Evolutionary conservation across 202 grass and related monocot species (phyloP).

Genomic region (Alloteropsis angusta): DNA sequence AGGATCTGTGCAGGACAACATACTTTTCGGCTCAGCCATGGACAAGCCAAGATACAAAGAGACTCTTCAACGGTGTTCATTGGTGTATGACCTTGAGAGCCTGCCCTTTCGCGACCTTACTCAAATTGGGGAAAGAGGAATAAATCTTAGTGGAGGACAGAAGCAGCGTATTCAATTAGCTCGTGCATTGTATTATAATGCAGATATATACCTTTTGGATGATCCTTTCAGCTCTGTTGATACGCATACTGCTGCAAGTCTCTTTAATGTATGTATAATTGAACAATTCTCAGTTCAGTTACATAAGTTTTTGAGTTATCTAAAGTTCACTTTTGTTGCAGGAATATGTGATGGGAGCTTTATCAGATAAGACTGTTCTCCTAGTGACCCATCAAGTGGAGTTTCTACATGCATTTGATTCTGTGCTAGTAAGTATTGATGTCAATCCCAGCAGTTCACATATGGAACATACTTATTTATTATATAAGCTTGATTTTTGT

Average conservation of each 20-base stretch:
- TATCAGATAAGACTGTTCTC: conserved; percentile 66
- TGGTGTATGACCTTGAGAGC: conserved; percentile 66
- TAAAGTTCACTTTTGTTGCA: conserved; percentile 20
- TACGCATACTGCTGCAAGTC: conserved; percentile 69
- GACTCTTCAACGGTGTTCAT: conserved; percentile 55
- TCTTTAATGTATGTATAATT: conserved; percentile 58
- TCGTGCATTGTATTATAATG: conserved; percentile 72
- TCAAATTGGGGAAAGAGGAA: conserved; percentile 86
- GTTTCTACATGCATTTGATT: conserved; percentile 69
- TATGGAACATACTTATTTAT: neutral
- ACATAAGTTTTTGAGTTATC: neutral
- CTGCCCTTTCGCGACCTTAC: conserved; percentile 64
- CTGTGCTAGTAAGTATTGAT: conserved; percentile 39
- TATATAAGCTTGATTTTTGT: neutral
- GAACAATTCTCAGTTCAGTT: neutral
- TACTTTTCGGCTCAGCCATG: conserved; percentile 67
- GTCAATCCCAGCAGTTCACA: too few relatives aligned
- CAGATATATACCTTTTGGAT: conserved; percentile 89
- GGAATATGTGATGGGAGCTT: conserved; percentile 74
- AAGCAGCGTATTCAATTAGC: conserved; percentile 83
- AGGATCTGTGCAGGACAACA: conserved; percentile 73
- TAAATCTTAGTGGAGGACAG: conserved; percentile 92
- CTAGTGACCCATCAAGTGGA: conserved; percentile 92
- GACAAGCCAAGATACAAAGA: conserved; percentile 52
- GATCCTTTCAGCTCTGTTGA: conserved; percentile 93